Percentiles rank a stretch among this genome's conserved stretches.
These are phyloP conservation scores for Ascosphaera aggregata DNA, from an alignment of 2,329 filamentous ascomycete genomes.

Conservation along the genomic window DNA sequence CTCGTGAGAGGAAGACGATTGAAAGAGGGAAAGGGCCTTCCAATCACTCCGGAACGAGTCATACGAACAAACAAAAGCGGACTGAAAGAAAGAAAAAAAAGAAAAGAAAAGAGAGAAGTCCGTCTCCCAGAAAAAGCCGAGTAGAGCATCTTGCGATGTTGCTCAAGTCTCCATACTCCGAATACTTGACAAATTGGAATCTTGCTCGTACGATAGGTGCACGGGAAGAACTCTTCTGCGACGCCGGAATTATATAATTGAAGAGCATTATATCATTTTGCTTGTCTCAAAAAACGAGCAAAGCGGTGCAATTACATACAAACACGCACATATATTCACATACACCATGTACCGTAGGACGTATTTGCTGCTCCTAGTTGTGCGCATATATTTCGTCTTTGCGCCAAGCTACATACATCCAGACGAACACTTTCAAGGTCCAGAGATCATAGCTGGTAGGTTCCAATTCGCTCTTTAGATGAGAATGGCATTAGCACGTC, in stretches of 20 bases:
- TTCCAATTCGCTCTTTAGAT: constrained; percentile 4
- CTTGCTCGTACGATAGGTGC: neutral
- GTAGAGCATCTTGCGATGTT: neutral
- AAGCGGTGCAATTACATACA: neutral
- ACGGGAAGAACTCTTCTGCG: neutral
- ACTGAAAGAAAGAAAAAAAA: no score
- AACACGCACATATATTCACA: no score
- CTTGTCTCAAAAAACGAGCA: neutral
- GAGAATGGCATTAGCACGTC: no score
- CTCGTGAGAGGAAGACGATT: no score
- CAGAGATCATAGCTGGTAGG: constrained; percentile 88
- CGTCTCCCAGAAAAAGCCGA: no score
- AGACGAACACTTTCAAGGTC: constrained; percentile 97
- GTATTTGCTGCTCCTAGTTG: constrained; percentile 62
- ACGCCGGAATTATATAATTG: neutral
- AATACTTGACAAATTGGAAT: neutral
- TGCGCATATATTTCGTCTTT: constrained; percentile 83
- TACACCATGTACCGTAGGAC: constrained; percentile 90
- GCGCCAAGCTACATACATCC: constrained; percentile 93
- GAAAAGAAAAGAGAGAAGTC: no score
- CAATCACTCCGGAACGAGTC: no score
- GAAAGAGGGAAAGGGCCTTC: no score
- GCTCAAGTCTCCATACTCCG: neutral
- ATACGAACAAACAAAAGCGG: no score
- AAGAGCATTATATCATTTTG: neutral